phyloP scores from a whole-genome alignment of 805 yeast genomes.

The Saccharomycopsis selenospora region DNA sequence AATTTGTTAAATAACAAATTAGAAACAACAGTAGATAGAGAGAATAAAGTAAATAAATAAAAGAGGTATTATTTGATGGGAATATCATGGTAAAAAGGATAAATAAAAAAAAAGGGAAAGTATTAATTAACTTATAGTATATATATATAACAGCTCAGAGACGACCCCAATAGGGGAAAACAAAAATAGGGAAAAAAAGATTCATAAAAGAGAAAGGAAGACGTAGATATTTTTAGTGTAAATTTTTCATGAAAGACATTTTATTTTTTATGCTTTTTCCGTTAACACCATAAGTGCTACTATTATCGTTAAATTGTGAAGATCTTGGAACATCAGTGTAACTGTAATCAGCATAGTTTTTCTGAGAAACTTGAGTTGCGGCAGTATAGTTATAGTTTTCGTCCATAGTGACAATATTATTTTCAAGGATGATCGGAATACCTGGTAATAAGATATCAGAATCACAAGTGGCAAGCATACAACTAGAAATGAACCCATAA shows the following conservation, averaged over 20 bases:
- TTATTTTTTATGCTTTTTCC: not conserved
- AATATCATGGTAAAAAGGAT: too few relatives aligned
- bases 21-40: not conserved
- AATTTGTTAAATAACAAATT: too few relatives aligned
- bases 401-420: not conserved
- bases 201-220: not conserved
- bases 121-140: too few relatives aligned
- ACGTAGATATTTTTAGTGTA: not conserved
- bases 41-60: not conserved
- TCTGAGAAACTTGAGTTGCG: not conserved
- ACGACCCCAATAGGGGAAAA: too few relatives aligned
- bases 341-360: not conserved
- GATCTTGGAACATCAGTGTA: slow-evolving; percentile 1
- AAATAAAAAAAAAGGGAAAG: not conserved
- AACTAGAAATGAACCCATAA: slow-evolving; percentile 4
- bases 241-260: slow-evolving; percentile 1
- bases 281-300: not conserved
- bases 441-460: slow-evolving; percentile 1
- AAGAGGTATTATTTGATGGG: not conserved
- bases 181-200: too few relatives aligned
- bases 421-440: not conserved
- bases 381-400: not conserved
- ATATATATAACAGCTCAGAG: too few relatives aligned
- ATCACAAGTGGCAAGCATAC: slow-evolving; percentile 9
- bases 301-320: not conserved